Percentiles rank a stretch among this genome's conserved stretches.
phyloP scores from a whole-genome alignment of 495 filamentous ascomycete species.

The Haplographium delicatum region DNA sequence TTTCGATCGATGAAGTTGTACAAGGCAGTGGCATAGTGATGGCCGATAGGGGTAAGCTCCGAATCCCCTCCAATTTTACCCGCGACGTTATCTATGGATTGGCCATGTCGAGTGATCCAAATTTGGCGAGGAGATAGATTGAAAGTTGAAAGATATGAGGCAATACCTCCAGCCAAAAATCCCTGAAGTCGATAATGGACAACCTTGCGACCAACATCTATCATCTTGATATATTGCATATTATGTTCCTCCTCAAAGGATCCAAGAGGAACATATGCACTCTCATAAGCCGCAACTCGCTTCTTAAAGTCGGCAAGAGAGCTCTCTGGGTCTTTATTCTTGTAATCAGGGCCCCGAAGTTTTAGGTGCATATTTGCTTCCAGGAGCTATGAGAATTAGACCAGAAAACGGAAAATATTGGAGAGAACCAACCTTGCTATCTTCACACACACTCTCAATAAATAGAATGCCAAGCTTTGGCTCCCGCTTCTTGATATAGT shows the following conservation, averaged over 20 bases:
- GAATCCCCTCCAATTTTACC: constrained; percentile 85
- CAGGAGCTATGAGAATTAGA: constrained; percentile 48
- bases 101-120: constrained; percentile 94
- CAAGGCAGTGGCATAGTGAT: constrained; percentile 64
- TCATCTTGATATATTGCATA: constrained; percentile 94
- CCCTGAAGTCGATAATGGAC: constrained; percentile 85
- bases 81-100: constrained; percentile 71
- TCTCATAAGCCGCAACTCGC: constrained; percentile 88
- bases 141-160: constrained; percentile 92
- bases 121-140: constrained; percentile 93
- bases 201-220: constrained; percentile 92
- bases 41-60: constrained; percentile 68
- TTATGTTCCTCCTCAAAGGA: constrained; percentile 83
- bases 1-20: constrained; percentile 72
- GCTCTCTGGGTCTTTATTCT: constrained; percentile 77
- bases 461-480: constrained; percentile 87
- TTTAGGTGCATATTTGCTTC: constrained; percentile 98
- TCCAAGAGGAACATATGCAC: constrained; percentile 85
- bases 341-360: constrained; percentile 95
- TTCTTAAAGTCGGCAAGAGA: constrained; percentile 89
- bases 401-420: neutral
- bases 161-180: constrained; percentile 84
- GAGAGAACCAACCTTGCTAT: constrained; percentile 49
- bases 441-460: constrained; percentile 88
- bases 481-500: constrained; percentile 74